Evolutionary conservation across 495 filamentous ascomycete species (phyloP), one percentile per base, ranked within the genome.

Genomic region (Neurospora sp.): DNA sequence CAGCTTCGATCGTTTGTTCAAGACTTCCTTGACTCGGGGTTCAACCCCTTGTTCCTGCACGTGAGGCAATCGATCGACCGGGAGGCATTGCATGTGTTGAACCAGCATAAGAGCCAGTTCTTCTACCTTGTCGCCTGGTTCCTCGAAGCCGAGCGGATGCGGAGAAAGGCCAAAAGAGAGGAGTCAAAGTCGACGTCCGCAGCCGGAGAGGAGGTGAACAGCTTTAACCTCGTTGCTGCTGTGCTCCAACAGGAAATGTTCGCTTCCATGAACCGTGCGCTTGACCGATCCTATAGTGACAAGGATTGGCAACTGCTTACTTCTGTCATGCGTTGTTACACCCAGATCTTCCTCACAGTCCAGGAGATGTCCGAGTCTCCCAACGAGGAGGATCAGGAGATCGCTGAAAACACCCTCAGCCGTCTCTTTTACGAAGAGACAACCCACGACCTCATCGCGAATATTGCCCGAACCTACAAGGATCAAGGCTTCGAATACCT

Each of bases 361-460:
- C 95, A 98, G 77, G 93, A 97, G 73, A 99, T 99, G 96, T 84
- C 90, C 4, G 88, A 91, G 46, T 95, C 93, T 0, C 88, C 88
- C 0, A 85, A 93, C 35, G 95, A 98, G 74, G 96, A 98, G 11
- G 93, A 99, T 76, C 93, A 96, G 80, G 96, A 98, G 73, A 98
- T 99, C 76, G 96, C 96, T 5, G 95, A 99, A 77, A 99, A 99
- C 74, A 97, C 97, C 46, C 91, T 97, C 70, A 96, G 91, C 76
- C 92, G 96, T 39, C 93, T 99, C 2, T 99, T 99, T 80, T 98
- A 99, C 82, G 96, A 99, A 81, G 94, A 98, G 77, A 90, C 91
- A 0, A 98, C 94, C 0, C 92, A 98, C 77, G 95, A 98, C 73
- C 85, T 92, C 8, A 88, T 98, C 27, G 84, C 96, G 35, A 86